Conservation (phyloP, 257 asterid species). For the Perilla frutescens region DNA sequence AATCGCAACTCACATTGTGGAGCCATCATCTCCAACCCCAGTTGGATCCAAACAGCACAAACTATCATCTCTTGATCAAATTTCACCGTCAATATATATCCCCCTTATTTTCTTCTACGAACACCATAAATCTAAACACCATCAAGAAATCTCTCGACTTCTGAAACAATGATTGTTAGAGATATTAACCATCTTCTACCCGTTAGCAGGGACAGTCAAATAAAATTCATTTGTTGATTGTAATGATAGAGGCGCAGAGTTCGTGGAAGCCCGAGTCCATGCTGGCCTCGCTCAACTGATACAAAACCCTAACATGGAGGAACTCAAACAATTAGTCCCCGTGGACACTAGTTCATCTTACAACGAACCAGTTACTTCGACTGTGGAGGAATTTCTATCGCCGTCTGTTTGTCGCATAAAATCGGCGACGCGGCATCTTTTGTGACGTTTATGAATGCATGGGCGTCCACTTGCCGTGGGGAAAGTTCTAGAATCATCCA, state of each 20-base stretch:
- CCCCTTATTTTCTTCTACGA: constrained; percentile 14
- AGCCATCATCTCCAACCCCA: constrained; percentile 21
- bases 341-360: neutral
- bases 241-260: neutral
- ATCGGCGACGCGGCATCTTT: neutral
- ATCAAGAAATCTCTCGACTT: neutral
- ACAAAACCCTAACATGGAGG: neutral
- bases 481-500: neutral
- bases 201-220: neutral
- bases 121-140: neutral
- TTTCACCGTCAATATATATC: neutral
- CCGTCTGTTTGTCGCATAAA: constrained; percentile 29
- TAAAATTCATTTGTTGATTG: neutral
- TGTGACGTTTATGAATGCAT: constrained; percentile 9
- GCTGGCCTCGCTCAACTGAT: neutral
- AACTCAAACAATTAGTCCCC: neutral
- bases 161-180: constrained; percentile 5
- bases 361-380: neutral
- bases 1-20: neutral
- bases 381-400: constrained; percentile 33
- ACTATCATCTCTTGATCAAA: constrained; percentile 2
- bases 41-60: neutral
- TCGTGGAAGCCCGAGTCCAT: constrained; percentile 2
- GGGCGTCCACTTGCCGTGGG: constrained; percentile 14
- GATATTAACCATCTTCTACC: constrained; percentile 3